Base-by-base conservation (phyloP, 2,329 filamentous ascomycete genomes). In the Metarhizium humberi region DNA sequence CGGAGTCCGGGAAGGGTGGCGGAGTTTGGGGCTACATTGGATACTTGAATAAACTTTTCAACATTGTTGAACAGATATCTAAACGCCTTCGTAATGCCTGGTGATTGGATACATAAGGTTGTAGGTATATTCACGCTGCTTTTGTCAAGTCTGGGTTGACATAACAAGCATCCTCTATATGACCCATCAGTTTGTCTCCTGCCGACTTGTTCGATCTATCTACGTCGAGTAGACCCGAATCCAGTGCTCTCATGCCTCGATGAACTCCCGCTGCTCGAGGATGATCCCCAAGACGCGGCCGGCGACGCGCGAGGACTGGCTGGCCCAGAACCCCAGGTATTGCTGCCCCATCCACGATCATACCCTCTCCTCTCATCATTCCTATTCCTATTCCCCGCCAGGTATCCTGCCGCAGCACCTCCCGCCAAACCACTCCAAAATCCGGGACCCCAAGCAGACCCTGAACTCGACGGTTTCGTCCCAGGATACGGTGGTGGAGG, bases 381-480 rank as follows among this genome's bases (percentile, higher is more conserved):
- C 42, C 68, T 69, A 56, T 74, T 72, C n/a, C 74, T 70, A 46
- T 71, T 78, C 0, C 82, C 82, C 6, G 85, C 84, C 56, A 79
- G 67, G 64, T 89, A 90, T 1, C 77, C 84, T 3, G 85, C 87
- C 1, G 87, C 86, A 5, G 84, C 85, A 48, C 87, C 88, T 16
- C 80, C 79, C 0, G 80, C 77, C n/a, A 81, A 71, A 20, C 87
- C 87, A 18, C 75, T 80, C 87, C 87, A 91, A 70, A 91, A 90
- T 1, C 88, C 88, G 5, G 87, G 87, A 51, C 78, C 77, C 86
- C 86, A 90, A 1, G 76, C 56, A 62, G 57, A 43, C 57, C 57
- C 20, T 16, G 53, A 30, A 16, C 53, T 65, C 48, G 59, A 62
- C 6, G 69, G 68, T 54, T 78, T 77, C 1, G 68, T 67, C 8